A percentile compares a stretch with the other conserved stretches of the same genome.
Evolutionary conservation across 2,329 filamentous ascomycete species (phyloP).

Genomic region (Hyphodiscus sp.): DNA sequence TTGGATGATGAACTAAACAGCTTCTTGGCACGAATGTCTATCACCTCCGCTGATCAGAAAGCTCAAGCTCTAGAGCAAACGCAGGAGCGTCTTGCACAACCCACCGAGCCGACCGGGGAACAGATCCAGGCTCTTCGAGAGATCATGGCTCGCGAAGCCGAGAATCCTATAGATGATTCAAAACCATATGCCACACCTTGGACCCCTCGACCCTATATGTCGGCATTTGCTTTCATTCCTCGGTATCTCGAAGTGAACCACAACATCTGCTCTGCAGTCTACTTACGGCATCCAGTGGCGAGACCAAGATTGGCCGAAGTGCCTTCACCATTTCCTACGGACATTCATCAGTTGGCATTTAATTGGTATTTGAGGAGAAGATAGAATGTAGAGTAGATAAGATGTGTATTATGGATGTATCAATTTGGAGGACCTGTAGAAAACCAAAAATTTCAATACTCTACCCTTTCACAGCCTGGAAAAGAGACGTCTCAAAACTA

Average conservation of each 20-base stretch:
- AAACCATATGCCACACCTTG: conserved; percentile 93
- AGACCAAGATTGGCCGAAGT: conserved; percentile 74
- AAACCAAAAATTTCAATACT: background rate
- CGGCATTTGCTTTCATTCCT: conserved; percentile 89
- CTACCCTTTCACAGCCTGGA: background rate
- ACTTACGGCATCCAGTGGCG: conserved; percentile 88
- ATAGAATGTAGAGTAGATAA: conserved; percentile 17
- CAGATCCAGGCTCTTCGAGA: conserved; percentile 3
- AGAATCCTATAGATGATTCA: conserved; percentile 68
- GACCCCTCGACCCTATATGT: conserved; percentile 80
- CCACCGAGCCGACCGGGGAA: conserved; percentile 13
- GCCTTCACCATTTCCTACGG: conserved; percentile 70
- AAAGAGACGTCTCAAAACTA: background rate
- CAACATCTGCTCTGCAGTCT: conserved; percentile 91
- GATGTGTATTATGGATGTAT: conserved; percentile 13
- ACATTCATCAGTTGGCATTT: conserved; percentile 74
- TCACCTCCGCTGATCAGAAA: background rate
- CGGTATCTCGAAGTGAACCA: conserved; percentile 97
- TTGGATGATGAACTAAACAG: conserved; percentile 47
- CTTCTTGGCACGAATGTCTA: conserved; percentile 33
- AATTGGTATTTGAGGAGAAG: conserved; percentile 74
- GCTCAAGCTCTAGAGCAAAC: conserved; percentile 32
- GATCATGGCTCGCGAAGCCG: conserved; percentile 36
- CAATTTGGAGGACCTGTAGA: background rate
- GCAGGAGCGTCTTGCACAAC: conserved; percentile 14